Evolutionary conservation across 495 filamentous ascomycete species (phyloP).

Genomic region (Podospora pseudopauciseta): DNA sequence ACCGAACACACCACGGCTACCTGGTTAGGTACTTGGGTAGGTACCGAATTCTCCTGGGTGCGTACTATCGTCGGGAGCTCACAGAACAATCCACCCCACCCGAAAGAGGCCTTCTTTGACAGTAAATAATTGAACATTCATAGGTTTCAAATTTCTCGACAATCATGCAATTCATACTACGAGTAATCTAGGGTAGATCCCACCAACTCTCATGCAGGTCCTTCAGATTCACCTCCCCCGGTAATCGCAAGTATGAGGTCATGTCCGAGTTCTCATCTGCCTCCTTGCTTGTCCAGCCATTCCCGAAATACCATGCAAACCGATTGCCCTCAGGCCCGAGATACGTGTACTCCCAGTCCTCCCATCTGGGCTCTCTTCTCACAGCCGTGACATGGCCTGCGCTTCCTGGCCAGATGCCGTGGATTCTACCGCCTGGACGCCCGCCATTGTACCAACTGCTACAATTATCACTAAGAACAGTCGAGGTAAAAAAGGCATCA

Average conservation of each 20-base stretch:
- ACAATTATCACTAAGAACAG: conserved; percentile 61
- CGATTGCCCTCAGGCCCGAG: conserved; percentile 39
- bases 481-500: conserved; percentile 59
- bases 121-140: no score
- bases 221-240: conserved; percentile 36
- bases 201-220: conserved; percentile 46
- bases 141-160: no score
- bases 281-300: conserved; percentile 42
- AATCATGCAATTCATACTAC: no score
- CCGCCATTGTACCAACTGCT: conserved; percentile 69
- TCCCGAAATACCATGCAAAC: conserved; percentile 45
- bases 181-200: conserved; percentile 22
- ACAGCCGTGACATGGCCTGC: conserved; percentile 55
- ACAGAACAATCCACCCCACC: no score
- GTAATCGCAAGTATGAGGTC: conserved; percentile 38
- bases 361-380: conserved; percentile 61
- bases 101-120: no score
- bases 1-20: no score
- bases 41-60: no score
- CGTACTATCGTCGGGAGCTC: no score
- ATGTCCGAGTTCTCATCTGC: conserved; percentile 36
- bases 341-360: conserved; percentile 68
- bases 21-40: no score
- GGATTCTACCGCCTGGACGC: conserved; percentile 52
- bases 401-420: conserved; percentile 65